Percentiles rank a stretch among this genome's conserved stretches.
Conservation (phyloP, 495 filamentous ascomycete species). For the Terfezia boudieri region DNA sequence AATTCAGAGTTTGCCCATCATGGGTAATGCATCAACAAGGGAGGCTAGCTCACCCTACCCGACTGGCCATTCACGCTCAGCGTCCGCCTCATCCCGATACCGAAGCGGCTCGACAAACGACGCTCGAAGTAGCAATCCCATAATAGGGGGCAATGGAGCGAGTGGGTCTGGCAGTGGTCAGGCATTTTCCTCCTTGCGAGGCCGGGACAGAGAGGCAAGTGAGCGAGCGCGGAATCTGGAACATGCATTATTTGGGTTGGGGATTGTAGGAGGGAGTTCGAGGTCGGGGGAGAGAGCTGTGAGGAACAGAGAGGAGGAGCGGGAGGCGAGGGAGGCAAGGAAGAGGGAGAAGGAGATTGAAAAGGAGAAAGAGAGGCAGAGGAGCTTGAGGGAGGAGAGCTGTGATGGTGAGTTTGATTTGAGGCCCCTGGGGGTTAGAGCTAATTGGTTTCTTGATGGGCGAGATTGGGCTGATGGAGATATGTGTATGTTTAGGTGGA, state of each 20-base stretch:
- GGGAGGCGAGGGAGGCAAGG: slow-evolving; percentile 71
- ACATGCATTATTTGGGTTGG: slow-evolving; percentile 12
- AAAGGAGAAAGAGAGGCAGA: slow-evolving; percentile 41
- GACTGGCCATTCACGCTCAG: slow-evolving; percentile 8
- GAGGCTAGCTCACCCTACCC: slow-evolving; percentile 16
- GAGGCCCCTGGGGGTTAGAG: not conserved
- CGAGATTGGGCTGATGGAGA: slow-evolving; percentile 57
- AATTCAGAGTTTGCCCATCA: not conserved
- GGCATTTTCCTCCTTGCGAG: not conserved
- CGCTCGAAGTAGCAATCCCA: slow-evolving; percentile 9
- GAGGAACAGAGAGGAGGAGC: slow-evolving; percentile 37
- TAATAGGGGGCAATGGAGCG: slow-evolving; percentile 6
- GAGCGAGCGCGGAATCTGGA: slow-evolving; percentile 11
- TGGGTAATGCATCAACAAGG: slow-evolving; percentile 19
- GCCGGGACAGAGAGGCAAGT: slow-evolving; percentile 7
- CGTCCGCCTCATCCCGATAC: slow-evolving; percentile 10
- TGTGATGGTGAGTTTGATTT: not conserved
- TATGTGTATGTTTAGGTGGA: slow-evolving; percentile 28
- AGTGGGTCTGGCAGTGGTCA: not conserved
- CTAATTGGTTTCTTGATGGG: slow-evolving; percentile 29
- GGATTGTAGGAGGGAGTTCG: slow-evolving; percentile 7
- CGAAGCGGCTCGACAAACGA: slow-evolving; percentile 8
- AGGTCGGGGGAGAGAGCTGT: not conserved
- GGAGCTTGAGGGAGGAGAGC: slow-evolving; percentile 36
- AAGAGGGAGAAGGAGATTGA: slow-evolving; percentile 25